Evolutionary conservation across 2,329 filamentous ascomycete species (phyloP).

Genomic region (Hypoxylon sp.): DNA sequence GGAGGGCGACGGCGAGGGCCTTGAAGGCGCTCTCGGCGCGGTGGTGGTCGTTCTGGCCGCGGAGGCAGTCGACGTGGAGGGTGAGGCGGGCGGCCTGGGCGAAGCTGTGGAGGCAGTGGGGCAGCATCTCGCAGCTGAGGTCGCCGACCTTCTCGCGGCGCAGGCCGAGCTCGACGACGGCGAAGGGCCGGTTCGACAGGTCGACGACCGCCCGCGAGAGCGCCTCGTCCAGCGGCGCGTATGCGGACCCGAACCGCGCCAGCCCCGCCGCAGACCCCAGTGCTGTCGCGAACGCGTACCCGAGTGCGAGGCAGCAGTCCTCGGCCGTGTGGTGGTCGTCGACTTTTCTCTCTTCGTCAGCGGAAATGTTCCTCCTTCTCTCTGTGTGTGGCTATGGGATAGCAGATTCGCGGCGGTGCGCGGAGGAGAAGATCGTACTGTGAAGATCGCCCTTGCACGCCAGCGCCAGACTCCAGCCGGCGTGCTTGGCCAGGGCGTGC

Average conservation of each 20-base stretch:
- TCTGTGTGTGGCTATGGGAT: too few relatives aligned
- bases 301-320: conserved; percentile 92
- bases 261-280: conserved; percentile 82
- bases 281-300: conserved; percentile 81
- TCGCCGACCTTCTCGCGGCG: conserved; percentile 93
- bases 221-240: conserved; percentile 93
- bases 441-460: conserved; percentile 88
- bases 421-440: conserved; percentile 63
- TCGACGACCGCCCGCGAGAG: conserved; percentile 94
- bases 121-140: conserved; percentile 94
- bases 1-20: conserved; percentile 86
- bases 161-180: conserved; percentile 83
- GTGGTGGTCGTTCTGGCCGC: conserved; percentile 95
- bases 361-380: conserved; percentile 8
- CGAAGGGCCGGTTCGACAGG: conserved; percentile 89
- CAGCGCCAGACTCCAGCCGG: conserved; percentile 88
- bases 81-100: conserved; percentile 89
- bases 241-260: conserved; percentile 89
- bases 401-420: background rate
- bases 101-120: conserved; percentile 94
- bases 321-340: conserved; percentile 99
- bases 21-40: conserved; percentile 97
- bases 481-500: conserved; percentile 94
- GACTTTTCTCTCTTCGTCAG: conserved; percentile 60
- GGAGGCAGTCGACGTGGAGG: conserved; percentile 91